Evolutionary conservation across 2,329 filamentous ascomycete genomes (phyloP), one percentile per base, ranked within the genome.

Genomic region (Geosmithia flava): DNA sequence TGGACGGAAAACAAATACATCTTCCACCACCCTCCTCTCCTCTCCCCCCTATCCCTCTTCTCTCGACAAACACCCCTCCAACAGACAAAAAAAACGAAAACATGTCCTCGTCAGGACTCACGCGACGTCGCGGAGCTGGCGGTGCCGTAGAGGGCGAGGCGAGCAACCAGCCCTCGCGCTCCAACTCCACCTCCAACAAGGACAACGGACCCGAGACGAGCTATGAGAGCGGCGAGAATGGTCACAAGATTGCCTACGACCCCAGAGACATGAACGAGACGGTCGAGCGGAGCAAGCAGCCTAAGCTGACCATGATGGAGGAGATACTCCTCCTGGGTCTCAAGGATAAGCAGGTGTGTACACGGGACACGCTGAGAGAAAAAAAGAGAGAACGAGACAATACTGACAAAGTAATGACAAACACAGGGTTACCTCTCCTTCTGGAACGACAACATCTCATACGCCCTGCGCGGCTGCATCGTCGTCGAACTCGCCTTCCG

Each of bases 371-470:
- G n/a, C 33, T 3, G 15, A 13, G 15, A 37, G 11, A 7, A 8
- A 27, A 27, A 8, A 27, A 5, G 23, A 27, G 8, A 27, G 23
- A 27, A 27, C 4, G 8, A 27, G 23, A 27, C 4, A 27, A 27
- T 27, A 27, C n/a, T 5, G 23, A 27, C 23, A 4, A 27, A 27
- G 23, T 4, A 27, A 4, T 27, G 23, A 27, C 23, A 27, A 27
- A 8, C 23, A 47, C 62, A 95, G 89, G 93, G 93, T 55, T 97
- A 98, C 64, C 81, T 98, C 53, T 97, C 91, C 29, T 98, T 98
- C 70, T 98, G 93, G 93, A 98, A 98, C 70, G 93, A 98, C 70
- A 98, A 98, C 71, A 98, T 98, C 62, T 96, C 90, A 51, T 98
- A 98, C 66, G 93, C 93, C 55, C 77, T 98, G 53, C 83, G 93